Evolutionary conservation across 345 rosid genomes (phyloP).

Genomic region (Cochlearia excelsa): DNA sequence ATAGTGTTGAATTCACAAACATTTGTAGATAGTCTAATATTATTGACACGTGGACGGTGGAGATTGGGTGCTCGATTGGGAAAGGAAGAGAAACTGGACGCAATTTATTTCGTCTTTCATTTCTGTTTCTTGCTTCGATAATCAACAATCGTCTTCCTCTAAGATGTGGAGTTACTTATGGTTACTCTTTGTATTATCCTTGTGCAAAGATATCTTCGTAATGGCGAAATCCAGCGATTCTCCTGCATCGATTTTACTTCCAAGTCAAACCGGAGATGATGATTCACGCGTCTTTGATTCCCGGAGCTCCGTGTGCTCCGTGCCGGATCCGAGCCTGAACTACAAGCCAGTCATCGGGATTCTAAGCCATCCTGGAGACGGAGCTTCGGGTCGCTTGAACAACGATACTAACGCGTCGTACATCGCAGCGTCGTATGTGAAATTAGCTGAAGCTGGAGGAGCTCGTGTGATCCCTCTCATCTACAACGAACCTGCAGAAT

Average conservation of each 20-base stretch:
- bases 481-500: slow-evolving; percentile 61
- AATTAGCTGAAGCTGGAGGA: slow-evolving; percentile 87
- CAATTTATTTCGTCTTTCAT: slow-evolving; percentile 9
- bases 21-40: too few relatives aligned
- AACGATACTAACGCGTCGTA: slow-evolving; percentile 53
- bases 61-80: not conserved
- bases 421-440: slow-evolving; percentile 84
- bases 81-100: not conserved
- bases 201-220: not conserved
- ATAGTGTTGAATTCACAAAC: too few relatives aligned
- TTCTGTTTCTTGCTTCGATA: not conserved
- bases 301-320: slow-evolving; percentile 42
- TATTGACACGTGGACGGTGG: slow-evolving; percentile 20
- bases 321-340: slow-evolving; percentile 52
- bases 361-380: slow-evolving; percentile 82
- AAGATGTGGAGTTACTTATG: slow-evolving; percentile 28
- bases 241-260: slow-evolving; percentile 40
- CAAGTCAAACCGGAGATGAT: slow-evolving; percentile 33
- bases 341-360: slow-evolving; percentile 84
- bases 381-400: slow-evolving; percentile 75
- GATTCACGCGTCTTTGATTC: slow-evolving; percentile 10
- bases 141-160: not conserved
- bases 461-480: slow-evolving; percentile 88
- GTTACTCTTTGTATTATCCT: not conserved
- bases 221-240: slow-evolving; percentile 17